phyloP scores from a whole-genome alignment of 2,329 filamentous ascomycete genomes.

The Claviceps pusilla region DNA sequence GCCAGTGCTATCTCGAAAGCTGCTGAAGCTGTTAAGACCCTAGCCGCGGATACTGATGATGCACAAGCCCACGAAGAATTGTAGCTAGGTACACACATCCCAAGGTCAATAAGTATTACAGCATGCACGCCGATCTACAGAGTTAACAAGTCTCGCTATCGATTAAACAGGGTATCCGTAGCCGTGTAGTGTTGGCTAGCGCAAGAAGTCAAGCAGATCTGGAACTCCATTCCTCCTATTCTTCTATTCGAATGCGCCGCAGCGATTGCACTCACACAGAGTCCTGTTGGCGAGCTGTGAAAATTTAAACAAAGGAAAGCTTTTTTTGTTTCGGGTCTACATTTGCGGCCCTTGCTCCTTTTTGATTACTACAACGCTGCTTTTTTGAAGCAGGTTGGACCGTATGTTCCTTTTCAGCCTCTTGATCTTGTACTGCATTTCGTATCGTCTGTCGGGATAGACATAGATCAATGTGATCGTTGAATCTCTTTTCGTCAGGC shows the following conservation, averaged over 20 bases:
- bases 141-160: not conserved
- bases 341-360: constrained; percentile 19
- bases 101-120: not conserved
- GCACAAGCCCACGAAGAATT: constrained; percentile 46
- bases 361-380: constrained; percentile 22
- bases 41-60: constrained; percentile 40
- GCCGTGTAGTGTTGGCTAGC: not conserved
- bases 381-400: constrained; percentile 24
- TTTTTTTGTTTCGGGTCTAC: constrained; percentile 35
- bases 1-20: constrained; percentile 10
- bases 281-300: not conserved
- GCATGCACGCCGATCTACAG: not conserved
- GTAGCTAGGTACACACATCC: constrained; percentile 17
- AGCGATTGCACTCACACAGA: no score
- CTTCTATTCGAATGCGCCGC: no score
- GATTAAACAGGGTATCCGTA: not conserved
- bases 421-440: constrained; percentile 53
- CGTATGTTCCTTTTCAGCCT: constrained; percentile 12
- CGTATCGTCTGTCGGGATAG: constrained; percentile 75
- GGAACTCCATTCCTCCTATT: not conserved
- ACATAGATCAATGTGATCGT: constrained; percentile 84
- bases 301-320: constrained; percentile 32
- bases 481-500: constrained; percentile 64
- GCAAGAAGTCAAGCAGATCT: not conserved
- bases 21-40: constrained; percentile 28